Base-by-base conservation (phyloP, 179 eudicot genomes). In the Silene noctiflora region DNA sequence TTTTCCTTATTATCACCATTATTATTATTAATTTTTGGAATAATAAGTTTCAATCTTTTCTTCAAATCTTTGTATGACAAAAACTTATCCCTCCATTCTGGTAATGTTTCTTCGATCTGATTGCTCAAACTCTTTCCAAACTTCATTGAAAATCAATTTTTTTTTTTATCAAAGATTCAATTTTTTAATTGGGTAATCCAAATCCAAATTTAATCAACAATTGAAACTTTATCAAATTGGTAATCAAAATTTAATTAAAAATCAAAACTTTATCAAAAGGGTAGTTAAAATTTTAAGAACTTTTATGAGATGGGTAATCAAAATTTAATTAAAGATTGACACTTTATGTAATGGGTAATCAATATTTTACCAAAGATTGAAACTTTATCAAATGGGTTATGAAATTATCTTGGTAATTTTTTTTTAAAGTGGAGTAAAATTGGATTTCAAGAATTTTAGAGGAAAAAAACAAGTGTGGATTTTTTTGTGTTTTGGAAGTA, bases 11-110 rank as follows among this genome's bases (percentile, higher is more conserved):
- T 63, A 53, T 7, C 16, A 17, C 24, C 33, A 13, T 46, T 8
- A 48, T 11, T 71, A 13, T 69, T 16, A 24, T 11, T 71, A 51
- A 20, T 71, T 55, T 76, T 83, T 21, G 89, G 89, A 24, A 84
- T 83, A 53, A 95, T 89, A 25, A 84, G 81, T 85, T 93, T 91
- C 71, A 95, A 80, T 22, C 76, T 74, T 80, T 89, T 93, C 88
- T 95, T 95, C 59, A 93, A 76, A 59, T 93, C 96, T 80, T 93
- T 91, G 82, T 95, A 95, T 10, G 93, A 91, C 75, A 95, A 60
- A 68, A 93, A 95, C 79, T 95, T 91, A 84, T 95, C 95, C 33
- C 93, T 76, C 99, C 98, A 93, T 75, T 93, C 97, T 0, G 98
- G 97, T 42, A 95, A 74, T 0, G 98, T 93, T 72, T 93, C 94